These are phyloP conservation scores for Ochetophila trinervis DNA, from an alignment of 306 rosid genomes.

Conservation along the genomic window DNA sequence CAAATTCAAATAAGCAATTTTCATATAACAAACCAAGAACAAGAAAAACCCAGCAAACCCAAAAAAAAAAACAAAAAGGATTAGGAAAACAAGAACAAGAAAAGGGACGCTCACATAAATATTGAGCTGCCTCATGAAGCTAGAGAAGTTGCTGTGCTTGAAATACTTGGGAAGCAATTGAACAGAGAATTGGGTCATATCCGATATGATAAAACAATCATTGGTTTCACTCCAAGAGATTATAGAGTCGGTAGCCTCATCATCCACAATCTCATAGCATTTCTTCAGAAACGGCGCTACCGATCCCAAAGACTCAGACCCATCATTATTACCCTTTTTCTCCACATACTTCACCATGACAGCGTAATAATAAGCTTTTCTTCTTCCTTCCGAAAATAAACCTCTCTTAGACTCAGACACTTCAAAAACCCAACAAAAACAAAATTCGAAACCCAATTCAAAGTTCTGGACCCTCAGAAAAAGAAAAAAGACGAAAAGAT, in stretches of 20 bases:
- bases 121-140: constrained; percentile 89
- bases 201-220: constrained; percentile 51
- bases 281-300: constrained; percentile 71
- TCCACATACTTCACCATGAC: constrained; percentile 58
- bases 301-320: constrained; percentile 24
- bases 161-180: constrained; percentile 60
- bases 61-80: background rate
- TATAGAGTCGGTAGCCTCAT: constrained; percentile 42
- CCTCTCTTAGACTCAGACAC: no score
- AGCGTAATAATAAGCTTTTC: no score
- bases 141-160: constrained; percentile 85
- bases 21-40: background rate
- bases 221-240: constrained; percentile 52
- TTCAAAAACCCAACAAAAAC: no score
- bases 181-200: constrained; percentile 59
- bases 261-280: constrained; percentile 78
- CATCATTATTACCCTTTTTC: constrained; percentile 25
- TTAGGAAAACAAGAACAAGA: background rate
- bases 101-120: constrained; percentile 50
- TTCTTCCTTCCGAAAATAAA: background rate
- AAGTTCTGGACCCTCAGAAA: no score
- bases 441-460: no score
- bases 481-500: no score
- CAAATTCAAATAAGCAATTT: background rate
- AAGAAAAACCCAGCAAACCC: background rate